phyloP scores from a whole-genome alignment of 1,284 basidiomycete species.

The Ceratobasidium sp. region DNA sequence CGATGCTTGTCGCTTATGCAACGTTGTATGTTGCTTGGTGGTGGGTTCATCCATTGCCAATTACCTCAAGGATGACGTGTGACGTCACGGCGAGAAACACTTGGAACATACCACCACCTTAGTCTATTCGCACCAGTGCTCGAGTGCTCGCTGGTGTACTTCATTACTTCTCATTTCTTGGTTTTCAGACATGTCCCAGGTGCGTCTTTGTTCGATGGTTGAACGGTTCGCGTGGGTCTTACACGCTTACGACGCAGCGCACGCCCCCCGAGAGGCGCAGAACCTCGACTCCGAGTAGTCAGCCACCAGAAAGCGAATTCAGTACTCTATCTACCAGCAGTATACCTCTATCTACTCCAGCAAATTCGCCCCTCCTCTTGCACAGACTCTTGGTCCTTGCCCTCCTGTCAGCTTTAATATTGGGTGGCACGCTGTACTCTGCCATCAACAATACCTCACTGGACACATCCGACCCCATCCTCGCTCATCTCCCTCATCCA shows the following conservation, averaged over 20 bases:
- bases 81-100: background rate
- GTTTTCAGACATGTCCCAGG: slow-evolving; percentile 31
- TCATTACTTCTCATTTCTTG: too few species aligned
- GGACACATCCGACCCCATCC: slow-evolving; percentile 72
- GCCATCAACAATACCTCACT: slow-evolving; percentile 63
- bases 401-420: slow-evolving; percentile 53
- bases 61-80: background rate
- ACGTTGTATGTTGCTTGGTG: background rate
- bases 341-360: background rate
- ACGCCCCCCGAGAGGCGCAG: slow-evolving; percentile 1
- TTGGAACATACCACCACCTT: background rate
- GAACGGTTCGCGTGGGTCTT: background rate
- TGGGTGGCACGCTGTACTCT: slow-evolving; percentile 62
- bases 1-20: too few species aligned
- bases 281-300: background rate
- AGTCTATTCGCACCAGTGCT: background rate
- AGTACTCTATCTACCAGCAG: background rate
- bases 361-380: slow-evolving; percentile 31
- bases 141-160: background rate
- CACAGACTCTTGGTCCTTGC: slow-evolving; percentile 39
- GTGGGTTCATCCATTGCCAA: background rate
- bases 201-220: background rate
- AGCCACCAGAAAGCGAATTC: background rate
- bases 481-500: slow-evolving; percentile 69
- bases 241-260: background rate